These are phyloP conservation scores for Albizia julibrissin DNA, from an alignment of 306 rosid genomes.

Conservation along the genomic window DNA sequence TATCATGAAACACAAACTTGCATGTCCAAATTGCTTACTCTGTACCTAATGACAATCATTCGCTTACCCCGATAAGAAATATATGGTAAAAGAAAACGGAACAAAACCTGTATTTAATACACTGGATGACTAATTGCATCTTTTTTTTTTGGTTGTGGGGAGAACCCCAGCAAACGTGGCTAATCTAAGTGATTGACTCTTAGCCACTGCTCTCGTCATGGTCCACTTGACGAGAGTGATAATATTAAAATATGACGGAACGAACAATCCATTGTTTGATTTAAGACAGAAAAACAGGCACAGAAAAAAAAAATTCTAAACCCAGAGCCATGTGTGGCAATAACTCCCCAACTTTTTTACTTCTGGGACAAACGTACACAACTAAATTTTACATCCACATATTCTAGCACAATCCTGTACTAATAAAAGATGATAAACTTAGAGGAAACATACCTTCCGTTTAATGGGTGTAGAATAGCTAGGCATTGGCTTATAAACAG, in stretches of 20 bases:
- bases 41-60: conserved; percentile 5
- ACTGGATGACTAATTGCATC: neutral
- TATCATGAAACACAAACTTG: conserved; percentile 28
- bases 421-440: neutral
- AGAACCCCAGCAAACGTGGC: no score
- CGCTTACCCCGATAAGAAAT: conserved; percentile 20
- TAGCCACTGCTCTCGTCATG: conserved; percentile 2
- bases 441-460: conserved; percentile 48
- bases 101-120: neutral
- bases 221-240: conserved; percentile 2
- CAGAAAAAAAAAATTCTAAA: conserved; percentile 13
- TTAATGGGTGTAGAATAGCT: conserved; percentile 49
- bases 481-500: conserved; percentile 57
- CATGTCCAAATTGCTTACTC: conserved; percentile 2
- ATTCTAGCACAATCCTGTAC: neutral
- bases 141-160: neutral
- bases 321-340: neutral
- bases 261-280: conserved; percentile 10
- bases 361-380: neutral
- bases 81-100: conserved; percentile 3
- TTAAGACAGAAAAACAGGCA: conserved; percentile 29
- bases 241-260: conserved; percentile 3
- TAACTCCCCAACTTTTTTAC: neutral
- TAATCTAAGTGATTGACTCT: conserved; percentile 10
- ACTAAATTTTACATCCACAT: neutral